phyloP scores from a whole-genome alignment of 148 eudicot species.

The Vaccinium vitisidaea region DNA sequence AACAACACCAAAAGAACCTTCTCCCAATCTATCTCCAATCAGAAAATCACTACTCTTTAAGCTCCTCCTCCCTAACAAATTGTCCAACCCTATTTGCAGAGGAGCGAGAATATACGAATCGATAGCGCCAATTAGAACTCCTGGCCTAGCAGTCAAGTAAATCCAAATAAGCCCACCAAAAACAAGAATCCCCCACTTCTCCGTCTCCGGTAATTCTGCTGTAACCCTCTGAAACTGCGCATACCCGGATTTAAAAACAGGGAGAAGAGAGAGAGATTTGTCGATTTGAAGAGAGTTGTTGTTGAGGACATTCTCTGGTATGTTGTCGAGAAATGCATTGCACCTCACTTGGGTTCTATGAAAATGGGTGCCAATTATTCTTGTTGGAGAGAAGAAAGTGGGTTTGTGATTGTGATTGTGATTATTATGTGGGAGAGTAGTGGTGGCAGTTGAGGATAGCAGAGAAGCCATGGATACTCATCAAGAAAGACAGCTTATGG shows the following conservation, averaged over 20 bases:
- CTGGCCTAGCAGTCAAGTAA: constrained; percentile 92
- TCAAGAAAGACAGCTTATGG: constrained; percentile 12
- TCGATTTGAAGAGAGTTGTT: constrained; percentile 34
- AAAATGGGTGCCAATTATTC: constrained; percentile 29
- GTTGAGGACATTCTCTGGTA: constrained; percentile 34
- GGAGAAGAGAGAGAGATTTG: constrained; percentile 29
- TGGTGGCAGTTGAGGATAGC: constrained; percentile 52
- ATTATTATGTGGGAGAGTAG: constrained; percentile 37
- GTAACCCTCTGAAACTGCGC: constrained; percentile 42
- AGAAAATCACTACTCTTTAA: constrained; percentile 68
- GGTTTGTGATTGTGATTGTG: constrained; percentile 20
- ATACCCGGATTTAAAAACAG: constrained; percentile 42
- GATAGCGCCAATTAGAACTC: constrained; percentile 77
- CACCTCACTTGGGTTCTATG: constrained; percentile 41
- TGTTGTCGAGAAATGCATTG: constrained; percentile 46
- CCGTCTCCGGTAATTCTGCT: constrained; percentile 51
- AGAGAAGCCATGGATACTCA: constrained; percentile 56
- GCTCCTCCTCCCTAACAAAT: constrained; percentile 61
- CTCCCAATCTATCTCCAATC: constrained; percentile 65
- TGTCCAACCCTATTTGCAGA: constrained; percentile 67
- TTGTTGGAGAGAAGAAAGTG: constrained; percentile 29
- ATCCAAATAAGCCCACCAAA: constrained; percentile 69
- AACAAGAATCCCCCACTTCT: constrained; percentile 65
- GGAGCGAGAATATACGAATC: constrained; percentile 88
- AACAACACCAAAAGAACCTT: constrained; percentile 93